Base-by-base conservation (phyloP, 331 rosid species). In the Ulmus americana region DNA sequence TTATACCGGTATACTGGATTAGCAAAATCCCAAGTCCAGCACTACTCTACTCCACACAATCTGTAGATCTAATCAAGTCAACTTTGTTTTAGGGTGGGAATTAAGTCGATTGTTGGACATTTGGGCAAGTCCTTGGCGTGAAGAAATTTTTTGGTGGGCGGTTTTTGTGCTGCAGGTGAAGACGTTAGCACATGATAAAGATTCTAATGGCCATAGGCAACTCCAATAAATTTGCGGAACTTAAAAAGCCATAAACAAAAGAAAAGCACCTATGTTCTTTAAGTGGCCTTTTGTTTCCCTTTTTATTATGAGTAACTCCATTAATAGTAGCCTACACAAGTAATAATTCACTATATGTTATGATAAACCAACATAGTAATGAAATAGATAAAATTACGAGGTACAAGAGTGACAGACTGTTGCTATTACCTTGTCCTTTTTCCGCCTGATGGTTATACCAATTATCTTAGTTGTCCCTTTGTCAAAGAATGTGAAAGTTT, bases 391-490 rank as follows among this genome's bases (percentile, higher is more conserved):
- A 63, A 50, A 46, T 60, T 44, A 5, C n/a, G n/a, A n/a, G n/a
- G n/a, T n/a, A n/a, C 10, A 48, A 70, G 35, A 43, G 35, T 48
- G 14, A 28, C 45, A 67, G 20, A 15, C 45, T 39, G 42, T 47
- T 46, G 69, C 64, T 8, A 54, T 72, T 80, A 87, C 88, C 90
- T 22, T 80, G 74, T 81, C 88, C 60, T 84, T 74, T 74, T 82
- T 87, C 90, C 95, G 84, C 73, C 82, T 80, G 80, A 87, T 80
- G 63, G 76, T 28, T 12, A 85, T 84, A 58, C 86, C 88, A 42
- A 69, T 76, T 43, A 80, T 74, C 70, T 74, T 76, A 49, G 77
- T 74, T 45, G 86, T 76, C 42, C 86, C 86, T 50, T 84, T 86
- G 38, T 80, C 90, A 63, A 70, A 65, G 66, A 76, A 84, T 61